Evolutionary conservation across 2,329 filamentous ascomycete genomes (phyloP), one percentile per base, ranked within the genome.

Genomic region (Aspergillus calidoustus): DNA sequence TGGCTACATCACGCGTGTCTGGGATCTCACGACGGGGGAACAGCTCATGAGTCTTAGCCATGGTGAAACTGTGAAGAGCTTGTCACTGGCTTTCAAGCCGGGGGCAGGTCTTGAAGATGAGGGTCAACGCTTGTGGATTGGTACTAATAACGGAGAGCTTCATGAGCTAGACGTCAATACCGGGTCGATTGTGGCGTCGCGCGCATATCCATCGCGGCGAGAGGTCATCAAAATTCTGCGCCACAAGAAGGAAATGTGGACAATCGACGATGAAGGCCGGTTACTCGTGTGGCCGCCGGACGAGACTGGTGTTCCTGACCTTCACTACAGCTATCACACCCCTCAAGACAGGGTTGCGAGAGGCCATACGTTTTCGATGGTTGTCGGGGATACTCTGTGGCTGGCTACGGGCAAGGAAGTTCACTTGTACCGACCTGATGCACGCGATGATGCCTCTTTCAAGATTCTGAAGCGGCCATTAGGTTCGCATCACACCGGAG

Each of bases 221-320:
- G 91, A 96, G 68, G 86, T 99, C 54, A 86, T 91, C 65, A 92
- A 89, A 69, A 96, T 99, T 47, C 90, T 92, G 72, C 88, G 95
- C 44, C 90, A 96, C 75, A 89, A 87, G 64, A 92, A 92, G 67
- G 91, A 97, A 71, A 86, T 99, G 74, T 99, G 95, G 95, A 93
- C 93, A 0, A 77, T 99, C 52, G 95, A 98, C 73, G 93, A 97
- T 66, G 88, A 90, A 51, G 95, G 95, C 11, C 91, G 90, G 50
- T 80, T 99, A 15, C 88, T 92, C 67, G 86, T 98, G 5, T 99
- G 95, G 95, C 88, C 87, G 1, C 89, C 93, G 4, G 91, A 93
- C 69, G 83, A 87, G 50, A 86, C 86, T 6, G 89, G 90, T 0
- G 84, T 89, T 30, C 93, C 93, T 1, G 94, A 87, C 64, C 78